A percentile compares a stretch with the other conserved stretches of the same genome.
phyloP scores from a whole-genome alignment of 1,139 yeast genomes.

The Williopsis jadinii region DNA sequence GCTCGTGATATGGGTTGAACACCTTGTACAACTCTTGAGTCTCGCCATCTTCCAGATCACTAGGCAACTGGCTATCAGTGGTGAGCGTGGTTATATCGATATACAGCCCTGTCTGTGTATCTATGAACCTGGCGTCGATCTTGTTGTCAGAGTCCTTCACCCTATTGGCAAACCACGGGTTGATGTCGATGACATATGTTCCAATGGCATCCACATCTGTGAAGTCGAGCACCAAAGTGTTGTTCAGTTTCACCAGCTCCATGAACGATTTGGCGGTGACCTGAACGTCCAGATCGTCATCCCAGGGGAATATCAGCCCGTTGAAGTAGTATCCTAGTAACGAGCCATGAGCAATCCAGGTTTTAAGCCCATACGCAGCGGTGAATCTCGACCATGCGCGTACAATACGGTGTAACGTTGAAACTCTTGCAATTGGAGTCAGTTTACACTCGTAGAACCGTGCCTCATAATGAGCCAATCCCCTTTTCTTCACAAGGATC shows the following conservation, averaged over 20 bases:
- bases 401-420: constrained; percentile 38
- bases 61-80: constrained; percentile 1
- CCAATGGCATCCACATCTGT: constrained; percentile 37
- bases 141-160: constrained; percentile 36
- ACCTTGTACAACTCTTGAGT: constrained; percentile 25
- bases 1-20: constrained; percentile 33
- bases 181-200: constrained; percentile 44
- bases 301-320: constrained; percentile 57
- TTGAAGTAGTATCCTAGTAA: constrained; percentile 57
- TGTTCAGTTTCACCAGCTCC: constrained; percentile 33
- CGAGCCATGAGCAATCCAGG: constrained; percentile 61
- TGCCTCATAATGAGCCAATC: constrained; percentile 35
- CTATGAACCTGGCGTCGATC: constrained; percentile 58
- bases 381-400: constrained; percentile 52
- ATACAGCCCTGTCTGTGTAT: constrained; percentile 46
- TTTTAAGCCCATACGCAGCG: constrained; percentile 31
- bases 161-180: constrained; percentile 32
- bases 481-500: constrained; percentile 17
- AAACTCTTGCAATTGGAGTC: constrained; percentile 33
- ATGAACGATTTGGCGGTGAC: constrained; percentile 38
- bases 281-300: constrained; percentile 53
- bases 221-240: constrained; percentile 40
- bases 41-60: constrained; percentile 13
- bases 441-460: constrained; percentile 34
- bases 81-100: constrained; percentile 46